A percentile compares a stretch with the other conserved stretches of the same genome.
phyloP scores from a whole-genome alignment of 2,329 filamentous ascomycete species.

The Sclerotinia minor region DNA sequence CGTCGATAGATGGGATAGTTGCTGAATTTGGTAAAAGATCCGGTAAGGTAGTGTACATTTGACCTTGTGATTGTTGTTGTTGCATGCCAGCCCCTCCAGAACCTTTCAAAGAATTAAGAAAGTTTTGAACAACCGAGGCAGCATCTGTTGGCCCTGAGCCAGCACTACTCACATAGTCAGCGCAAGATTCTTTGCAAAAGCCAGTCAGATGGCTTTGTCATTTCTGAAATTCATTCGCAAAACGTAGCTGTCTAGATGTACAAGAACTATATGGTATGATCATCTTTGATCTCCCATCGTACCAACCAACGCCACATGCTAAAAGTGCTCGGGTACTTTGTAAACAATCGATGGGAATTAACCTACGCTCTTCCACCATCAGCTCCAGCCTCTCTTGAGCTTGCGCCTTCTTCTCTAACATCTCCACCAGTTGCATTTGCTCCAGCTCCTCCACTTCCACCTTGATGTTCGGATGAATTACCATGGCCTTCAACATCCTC shows the following conservation, averaged over 20 bases:
- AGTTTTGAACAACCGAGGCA: constrained; percentile 78
- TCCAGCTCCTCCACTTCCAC: constrained; percentile 77
- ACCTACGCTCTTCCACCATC: constrained; percentile 99
- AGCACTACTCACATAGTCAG: constrained; percentile 57
- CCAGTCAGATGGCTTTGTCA: constrained; percentile 24
- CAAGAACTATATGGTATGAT: constrained; percentile 33
- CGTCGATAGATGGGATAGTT: constrained; percentile 75
- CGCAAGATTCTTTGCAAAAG: constrained; percentile 32
- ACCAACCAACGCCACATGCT: constrained; percentile 38
- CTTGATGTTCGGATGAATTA: constrained; percentile 57
- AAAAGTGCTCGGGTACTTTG: constrained; percentile 37
- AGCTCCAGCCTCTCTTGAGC: constrained; percentile 85
- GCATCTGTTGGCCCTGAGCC: constrained; percentile 63
- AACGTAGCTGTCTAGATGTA: constrained; percentile 41
- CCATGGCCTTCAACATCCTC: constrained; percentile 71
- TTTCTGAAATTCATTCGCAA: constrained; percentile 37
- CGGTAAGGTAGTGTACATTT: constrained; percentile 77
- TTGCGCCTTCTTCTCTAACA: constrained; percentile 84
- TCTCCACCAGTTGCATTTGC: constrained; percentile 88
- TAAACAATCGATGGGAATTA: constrained; percentile 38
- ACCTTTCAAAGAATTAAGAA: constrained; percentile 77
- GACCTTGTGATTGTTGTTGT: constrained; percentile 54
- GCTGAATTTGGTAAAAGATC: constrained; percentile 78
- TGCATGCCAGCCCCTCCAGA: constrained; percentile 43
- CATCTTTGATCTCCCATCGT: constrained; percentile 31